phyloP scores from a whole-genome alignment of 371 early-diverging fungal species.

The Mortierella sp. region DNA sequence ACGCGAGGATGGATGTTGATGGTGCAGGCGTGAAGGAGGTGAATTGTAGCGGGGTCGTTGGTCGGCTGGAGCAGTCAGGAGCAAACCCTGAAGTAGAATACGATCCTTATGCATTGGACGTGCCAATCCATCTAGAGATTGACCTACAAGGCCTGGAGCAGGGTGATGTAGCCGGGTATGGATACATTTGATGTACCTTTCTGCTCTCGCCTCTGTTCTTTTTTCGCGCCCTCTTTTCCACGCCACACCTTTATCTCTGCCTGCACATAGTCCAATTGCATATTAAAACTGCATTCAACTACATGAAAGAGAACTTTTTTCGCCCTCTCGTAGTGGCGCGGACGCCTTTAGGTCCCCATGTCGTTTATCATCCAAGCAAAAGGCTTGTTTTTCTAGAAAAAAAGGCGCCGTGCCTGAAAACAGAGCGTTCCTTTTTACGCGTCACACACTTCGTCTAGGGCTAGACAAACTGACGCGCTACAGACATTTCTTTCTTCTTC shows the following conservation, averaged over 20 bases:
- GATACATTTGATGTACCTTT: not conserved
- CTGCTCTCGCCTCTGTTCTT: too few relatives aligned
- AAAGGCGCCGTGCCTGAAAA: too few relatives aligned
- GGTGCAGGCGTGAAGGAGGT: not conserved
- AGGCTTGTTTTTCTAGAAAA: too few relatives aligned
- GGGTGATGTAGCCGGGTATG: slow-evolving; percentile 11
- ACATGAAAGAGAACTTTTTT: not conserved
- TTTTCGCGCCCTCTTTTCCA: not conserved
- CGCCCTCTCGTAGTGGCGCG: too few relatives aligned
- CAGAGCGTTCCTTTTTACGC: too few relatives aligned
- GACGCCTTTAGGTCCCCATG: too few relatives aligned
- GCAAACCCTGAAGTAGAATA: not conserved
- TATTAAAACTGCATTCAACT: not conserved
- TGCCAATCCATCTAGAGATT: slow-evolving; percentile 23
- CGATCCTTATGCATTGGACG: slow-evolving; percentile 24
- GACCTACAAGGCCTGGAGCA: slow-evolving; percentile 20
- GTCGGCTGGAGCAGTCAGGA: not conserved
- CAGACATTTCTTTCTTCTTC: not conserved
- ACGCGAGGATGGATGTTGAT: not conserved
- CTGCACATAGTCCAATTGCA: not conserved
- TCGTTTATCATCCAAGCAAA: too few relatives aligned
- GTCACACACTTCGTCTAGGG: too few relatives aligned
- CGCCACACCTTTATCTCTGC: not conserved
- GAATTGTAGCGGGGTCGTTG: not conserved
- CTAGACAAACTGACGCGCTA: too few relatives aligned